Evolutionary conservation across 163 green algal species (phyloP).

Genomic region (Volvox carteri): DNA sequence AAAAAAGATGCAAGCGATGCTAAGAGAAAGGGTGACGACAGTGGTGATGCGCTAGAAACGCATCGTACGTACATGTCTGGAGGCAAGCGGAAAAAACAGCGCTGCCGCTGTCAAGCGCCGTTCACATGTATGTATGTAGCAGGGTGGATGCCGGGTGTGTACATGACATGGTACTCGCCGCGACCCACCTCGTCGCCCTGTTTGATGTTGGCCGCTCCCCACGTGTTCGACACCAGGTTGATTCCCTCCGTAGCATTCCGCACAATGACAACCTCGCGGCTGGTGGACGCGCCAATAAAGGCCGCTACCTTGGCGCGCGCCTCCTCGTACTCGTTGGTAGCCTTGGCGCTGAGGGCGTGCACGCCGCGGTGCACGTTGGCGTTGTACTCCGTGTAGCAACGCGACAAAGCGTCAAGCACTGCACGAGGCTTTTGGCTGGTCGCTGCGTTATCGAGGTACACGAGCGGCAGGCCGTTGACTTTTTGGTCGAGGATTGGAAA

Average conservation of each 20-base stretch:
- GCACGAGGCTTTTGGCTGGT: slow-evolving; percentile 96
- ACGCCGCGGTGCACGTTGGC: slow-evolving; percentile 98
- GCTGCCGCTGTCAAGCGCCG: too few species aligned
- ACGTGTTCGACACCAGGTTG: slow-evolving; percentile 92
- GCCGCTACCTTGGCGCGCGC: slow-evolving; percentile 89
- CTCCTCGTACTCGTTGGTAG: slow-evolving; percentile 94
- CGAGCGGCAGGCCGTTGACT: slow-evolving; percentile 89
- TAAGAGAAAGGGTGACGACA: too few species aligned
- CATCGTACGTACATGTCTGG: too few species aligned
- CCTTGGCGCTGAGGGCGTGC: slow-evolving; percentile 84
- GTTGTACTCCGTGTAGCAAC: slow-evolving; percentile 94
- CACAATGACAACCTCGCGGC: slow-evolving; percentile 89
- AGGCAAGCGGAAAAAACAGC: too few species aligned
- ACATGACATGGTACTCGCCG: too few species aligned
- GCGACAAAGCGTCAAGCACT: slow-evolving; percentile 85
- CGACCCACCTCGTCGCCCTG: slow-evolving; percentile 91
- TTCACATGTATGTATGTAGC: too few species aligned
- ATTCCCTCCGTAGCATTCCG: slow-evolving; percentile 92
- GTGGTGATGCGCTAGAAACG: too few species aligned
- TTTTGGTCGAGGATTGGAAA: slow-evolving; percentile 94
- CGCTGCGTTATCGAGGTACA: slow-evolving; percentile 99
- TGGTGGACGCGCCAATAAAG: slow-evolving; percentile 86
- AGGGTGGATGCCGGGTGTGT: too few species aligned
- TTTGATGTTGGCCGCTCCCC: slow-evolving; percentile 84
- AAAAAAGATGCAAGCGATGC: too few species aligned